A percentile compares a stretch with the other conserved stretches of the same genome.
Conservation (phyloP, 345 rosid genomes). For the Salix caprea region DNA sequence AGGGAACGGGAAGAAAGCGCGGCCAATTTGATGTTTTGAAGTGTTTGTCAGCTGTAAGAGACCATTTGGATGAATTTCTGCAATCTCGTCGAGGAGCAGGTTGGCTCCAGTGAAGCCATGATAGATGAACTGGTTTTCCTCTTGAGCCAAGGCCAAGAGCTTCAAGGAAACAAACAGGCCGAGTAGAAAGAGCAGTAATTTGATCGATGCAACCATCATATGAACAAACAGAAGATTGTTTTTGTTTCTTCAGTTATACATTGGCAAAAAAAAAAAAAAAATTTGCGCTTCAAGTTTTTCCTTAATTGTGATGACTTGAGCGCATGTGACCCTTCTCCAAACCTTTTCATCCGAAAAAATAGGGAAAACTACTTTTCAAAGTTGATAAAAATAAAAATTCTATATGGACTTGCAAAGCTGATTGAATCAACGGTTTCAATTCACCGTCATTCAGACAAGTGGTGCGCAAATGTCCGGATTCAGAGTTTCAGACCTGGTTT, state of each 20-base stretch:
- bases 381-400: not conserved
- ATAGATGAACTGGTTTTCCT: constrained; percentile 31
- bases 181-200: not conserved
- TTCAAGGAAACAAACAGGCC: not conserved
- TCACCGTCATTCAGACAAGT: no score
- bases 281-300: no score
- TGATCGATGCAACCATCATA: not conserved
- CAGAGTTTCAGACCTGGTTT: no score
- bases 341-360: no score
- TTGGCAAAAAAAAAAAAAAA: no score
- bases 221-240: no score
- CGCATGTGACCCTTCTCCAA: no score
- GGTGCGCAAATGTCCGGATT: no score
- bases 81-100: constrained; percentile 26
- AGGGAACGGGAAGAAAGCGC: constrained; percentile 41
- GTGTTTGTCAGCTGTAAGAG: constrained; percentile 47
- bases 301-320: no score
- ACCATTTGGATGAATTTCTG: constrained; percentile 34
- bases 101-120: constrained; percentile 33
- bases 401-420: no score
- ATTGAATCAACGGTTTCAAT: no score
- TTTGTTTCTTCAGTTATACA: no score
- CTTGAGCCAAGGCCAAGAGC: constrained; percentile 12
- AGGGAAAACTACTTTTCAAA: not conserved
- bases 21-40: constrained; percentile 25